These are phyloP conservation scores for Cicer arietinum DNA, from an alignment of 306 rosid species.

Conservation along the genomic window DNA sequence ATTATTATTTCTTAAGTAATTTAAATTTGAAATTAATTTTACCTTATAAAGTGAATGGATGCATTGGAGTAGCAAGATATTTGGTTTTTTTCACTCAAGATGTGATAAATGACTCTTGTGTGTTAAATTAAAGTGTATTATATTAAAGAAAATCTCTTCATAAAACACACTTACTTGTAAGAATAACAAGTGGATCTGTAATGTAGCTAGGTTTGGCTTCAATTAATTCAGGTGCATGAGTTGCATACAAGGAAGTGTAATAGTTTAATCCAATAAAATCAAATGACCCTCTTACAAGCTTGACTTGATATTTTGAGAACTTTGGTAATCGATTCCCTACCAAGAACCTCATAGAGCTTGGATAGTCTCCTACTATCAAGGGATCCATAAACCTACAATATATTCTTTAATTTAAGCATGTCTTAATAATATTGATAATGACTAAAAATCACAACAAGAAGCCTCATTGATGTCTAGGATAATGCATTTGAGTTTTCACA, in stretches of 20 bases:
- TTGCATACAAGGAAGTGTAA: slow-evolving; percentile 39
- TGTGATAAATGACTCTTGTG: too few relatives aligned
- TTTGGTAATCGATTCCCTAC: slow-evolving; percentile 40
- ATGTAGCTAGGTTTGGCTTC: not conserved
- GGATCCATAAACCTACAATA: slow-evolving; percentile 44
- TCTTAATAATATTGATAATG: too few relatives aligned
- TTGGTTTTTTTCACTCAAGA: too few relatives aligned
- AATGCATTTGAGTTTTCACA: not conserved
- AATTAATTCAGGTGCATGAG: slow-evolving; percentile 32
- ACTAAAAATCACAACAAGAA: too few relatives aligned
- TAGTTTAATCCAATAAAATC: slow-evolving; percentile 48
- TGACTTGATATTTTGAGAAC: slow-evolving; percentile 4
- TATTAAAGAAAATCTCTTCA: not conserved
- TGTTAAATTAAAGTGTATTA: not conserved
- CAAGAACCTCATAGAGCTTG: slow-evolving; percentile 27
- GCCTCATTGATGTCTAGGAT: not conserved
- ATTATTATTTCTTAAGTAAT: too few relatives aligned
- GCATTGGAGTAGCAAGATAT: too few relatives aligned
- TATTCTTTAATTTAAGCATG: not conserved
- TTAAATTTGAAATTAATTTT: too few relatives aligned
- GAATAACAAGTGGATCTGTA: slow-evolving; percentile 27
- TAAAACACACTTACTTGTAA: slow-evolving; percentile 32
- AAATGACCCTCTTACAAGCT: slow-evolving; percentile 34
- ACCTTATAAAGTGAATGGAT: too few relatives aligned
- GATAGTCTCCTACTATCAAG: slow-evolving; percentile 35